A percentile compares a stretch with the other conserved stretches of the same genome.
Conservation (phyloP, 2,329 filamentous ascomycete genomes). For the Nigrospora sphaerica region DNA sequence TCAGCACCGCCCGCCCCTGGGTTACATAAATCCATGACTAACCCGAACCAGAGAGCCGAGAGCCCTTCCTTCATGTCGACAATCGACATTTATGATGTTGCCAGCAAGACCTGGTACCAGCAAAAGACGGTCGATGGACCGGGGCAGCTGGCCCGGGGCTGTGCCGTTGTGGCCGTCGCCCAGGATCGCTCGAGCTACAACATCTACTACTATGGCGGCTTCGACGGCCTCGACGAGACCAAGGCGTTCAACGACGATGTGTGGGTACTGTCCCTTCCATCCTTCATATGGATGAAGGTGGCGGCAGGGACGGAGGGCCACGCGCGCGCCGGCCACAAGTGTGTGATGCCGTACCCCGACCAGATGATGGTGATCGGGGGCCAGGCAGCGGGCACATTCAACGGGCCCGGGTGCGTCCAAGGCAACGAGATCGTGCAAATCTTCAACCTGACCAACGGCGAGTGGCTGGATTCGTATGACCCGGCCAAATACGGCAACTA, state of each 20-base stretch:
- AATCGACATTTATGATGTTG: slow-evolving; percentile 74
- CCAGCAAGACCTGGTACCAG: slow-evolving; percentile 57
- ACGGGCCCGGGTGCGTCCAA: slow-evolving; percentile 34
- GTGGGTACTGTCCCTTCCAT: slow-evolving; percentile 74
- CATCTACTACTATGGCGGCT: slow-evolving; percentile 80
- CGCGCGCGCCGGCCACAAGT: slow-evolving; percentile 66
- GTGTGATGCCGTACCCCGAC: slow-evolving; percentile 67
- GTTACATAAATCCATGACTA: neutral
- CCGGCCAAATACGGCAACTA: slow-evolving; percentile 60
- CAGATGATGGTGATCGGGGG: slow-evolving; percentile 78
- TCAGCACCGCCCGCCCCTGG: too few relatives aligned
- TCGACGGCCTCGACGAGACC: slow-evolving; percentile 40
- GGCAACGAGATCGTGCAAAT: slow-evolving; percentile 48
- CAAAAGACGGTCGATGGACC: slow-evolving; percentile 58
- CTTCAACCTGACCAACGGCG: slow-evolving; percentile 64
- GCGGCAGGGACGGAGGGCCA: slow-evolving; percentile 34
- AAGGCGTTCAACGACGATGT: slow-evolving; percentile 55
- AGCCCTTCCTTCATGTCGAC: slow-evolving; percentile 65
- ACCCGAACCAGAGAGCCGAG: slow-evolving; percentile 39
- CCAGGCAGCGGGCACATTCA: slow-evolving; percentile 31
- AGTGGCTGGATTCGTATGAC: slow-evolving; percentile 66
- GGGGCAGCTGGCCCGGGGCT: slow-evolving; percentile 55
- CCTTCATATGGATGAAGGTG: slow-evolving; percentile 68
- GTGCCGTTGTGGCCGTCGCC: slow-evolving; percentile 66
- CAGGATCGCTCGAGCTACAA: slow-evolving; percentile 69